phyloP scores from a whole-genome alignment of 495 filamentous ascomycete species.

The Paragyromitra xinjiangensis region DNA sequence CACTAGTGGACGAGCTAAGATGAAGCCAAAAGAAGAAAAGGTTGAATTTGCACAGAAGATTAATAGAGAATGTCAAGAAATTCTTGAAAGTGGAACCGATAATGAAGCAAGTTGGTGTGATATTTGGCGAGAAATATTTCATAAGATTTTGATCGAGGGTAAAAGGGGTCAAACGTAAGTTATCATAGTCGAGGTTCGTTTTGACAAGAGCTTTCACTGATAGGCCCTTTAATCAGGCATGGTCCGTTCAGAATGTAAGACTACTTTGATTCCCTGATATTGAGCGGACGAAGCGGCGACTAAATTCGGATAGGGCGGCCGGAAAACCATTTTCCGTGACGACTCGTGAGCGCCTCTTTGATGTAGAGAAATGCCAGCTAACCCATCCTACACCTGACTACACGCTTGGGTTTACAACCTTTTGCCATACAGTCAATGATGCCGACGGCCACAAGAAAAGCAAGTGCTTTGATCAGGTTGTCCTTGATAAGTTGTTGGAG shows the following conservation, averaged over 20 bases:
- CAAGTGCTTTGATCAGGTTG: not conserved
- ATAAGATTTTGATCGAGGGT: not conserved
- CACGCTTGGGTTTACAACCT: slow-evolving; percentile 12
- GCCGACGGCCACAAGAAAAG: not conserved
- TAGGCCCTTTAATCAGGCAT: not conserved
- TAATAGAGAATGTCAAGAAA: not conserved
- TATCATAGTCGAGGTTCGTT: not conserved
- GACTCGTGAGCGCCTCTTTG: not conserved
- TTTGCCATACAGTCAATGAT: no score
- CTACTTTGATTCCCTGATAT: not conserved
- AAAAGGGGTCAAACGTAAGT: not conserved
- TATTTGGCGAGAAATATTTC: not conserved
- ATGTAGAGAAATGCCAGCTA: not conserved
- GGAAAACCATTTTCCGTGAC: not conserved
- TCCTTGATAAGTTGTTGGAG: not conserved
- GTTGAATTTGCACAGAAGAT: not conserved
- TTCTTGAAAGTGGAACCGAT: no score
- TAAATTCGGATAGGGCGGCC: not conserved
- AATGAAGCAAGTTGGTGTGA: not conserved
- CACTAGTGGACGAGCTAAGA: not conserved
- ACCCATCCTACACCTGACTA: slow-evolving; percentile 22
- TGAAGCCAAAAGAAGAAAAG: not conserved
- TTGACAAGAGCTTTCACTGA: not conserved
- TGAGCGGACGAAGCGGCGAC: not conserved
- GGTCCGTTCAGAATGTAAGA: not conserved